Evolutionary conservation across 2,329 filamentous ascomycete genomes (phyloP).

Genomic region (Ophiostoma sp.): DNA sequence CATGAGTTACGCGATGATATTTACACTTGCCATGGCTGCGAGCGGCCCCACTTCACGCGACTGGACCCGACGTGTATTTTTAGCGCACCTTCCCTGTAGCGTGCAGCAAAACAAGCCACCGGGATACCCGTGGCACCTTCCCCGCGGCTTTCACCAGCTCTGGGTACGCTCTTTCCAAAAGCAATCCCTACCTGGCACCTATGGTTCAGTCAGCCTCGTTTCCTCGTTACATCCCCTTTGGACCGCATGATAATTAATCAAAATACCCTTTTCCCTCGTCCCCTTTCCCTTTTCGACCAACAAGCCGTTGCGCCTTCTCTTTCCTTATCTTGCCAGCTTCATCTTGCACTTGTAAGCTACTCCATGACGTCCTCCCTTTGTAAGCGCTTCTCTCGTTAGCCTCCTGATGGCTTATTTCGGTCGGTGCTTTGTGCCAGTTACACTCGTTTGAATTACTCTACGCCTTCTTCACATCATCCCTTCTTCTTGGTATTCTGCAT

Average conservation of each 20-base stretch:
- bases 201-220: neutral
- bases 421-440: neutral
- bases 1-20: neutral
- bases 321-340: neutral
- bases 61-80: conserved; percentile 7
- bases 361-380: neutral
- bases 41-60: neutral
- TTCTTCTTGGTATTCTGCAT: neutral
- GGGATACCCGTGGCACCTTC: neutral
- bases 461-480: neutral
- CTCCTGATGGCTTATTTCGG: neutral
- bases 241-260: neutral
- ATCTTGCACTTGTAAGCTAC: neutral
- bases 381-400: too few relatives aligned
- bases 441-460: neutral
- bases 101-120: conserved; percentile 1
- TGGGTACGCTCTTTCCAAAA: neutral
- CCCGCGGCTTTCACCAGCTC: neutral
- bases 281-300: too few relatives aligned
- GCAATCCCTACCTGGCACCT: neutral
- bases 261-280: neutral
- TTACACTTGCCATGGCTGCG: neutral
- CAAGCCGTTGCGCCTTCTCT: too few relatives aligned
- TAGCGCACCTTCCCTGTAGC: conserved; percentile 6
- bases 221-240: neutral